Evolutionary conservation across 2,329 filamentous ascomycete genomes (phyloP), one percentile per base, ranked within the genome.

Genomic region (Byssothecium circinans): DNA sequence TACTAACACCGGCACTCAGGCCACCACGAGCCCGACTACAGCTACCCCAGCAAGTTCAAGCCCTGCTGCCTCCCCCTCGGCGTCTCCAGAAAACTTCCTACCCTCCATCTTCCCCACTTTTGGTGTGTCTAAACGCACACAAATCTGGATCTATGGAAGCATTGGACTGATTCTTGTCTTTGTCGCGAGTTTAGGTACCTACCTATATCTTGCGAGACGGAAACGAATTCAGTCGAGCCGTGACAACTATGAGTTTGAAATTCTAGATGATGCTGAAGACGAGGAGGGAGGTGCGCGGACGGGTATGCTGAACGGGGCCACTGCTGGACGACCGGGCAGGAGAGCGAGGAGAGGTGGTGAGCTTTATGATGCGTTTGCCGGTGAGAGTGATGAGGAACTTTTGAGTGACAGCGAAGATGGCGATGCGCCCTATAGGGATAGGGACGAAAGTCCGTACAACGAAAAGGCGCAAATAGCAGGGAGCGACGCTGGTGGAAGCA

Each of bases 311-410:
- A 61, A 74, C 65, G 50, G 68, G 45, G 51, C 67, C 25, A 57
- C 61, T 15, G 61, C 58, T 27, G 64, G 67, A 17, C 54, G 64
- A 70, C 71, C 49, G 71, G 77, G 74, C 15, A 75, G 77, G 47
- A 78, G 81, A 56, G 59, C 79, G 72, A 69, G 77, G 56, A 77
- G 89, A 17, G 94, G 90, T 2, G 91, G 92, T 22, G 92, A 97
- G 75, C 75, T 99, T 36, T 99, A 99, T 69, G 94, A 99, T 76
- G 94, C 94, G 4, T 99, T 99, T 78, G 94, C 94, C 0, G 91
- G 89, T 14, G 92, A 91, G 43, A 92, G 92, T 48, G 91, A 94
- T 47, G 87, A 89, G 45, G 85, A 87, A 49, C 62, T 83, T 33
- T 74, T 82, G 49, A 73, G 71, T 27, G 72, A 74, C 30, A 67